These are phyloP conservation scores for Elymus sibiricus DNA, from an alignment of 176 grass and related monocot species.

Conservation along the genomic window DNA sequence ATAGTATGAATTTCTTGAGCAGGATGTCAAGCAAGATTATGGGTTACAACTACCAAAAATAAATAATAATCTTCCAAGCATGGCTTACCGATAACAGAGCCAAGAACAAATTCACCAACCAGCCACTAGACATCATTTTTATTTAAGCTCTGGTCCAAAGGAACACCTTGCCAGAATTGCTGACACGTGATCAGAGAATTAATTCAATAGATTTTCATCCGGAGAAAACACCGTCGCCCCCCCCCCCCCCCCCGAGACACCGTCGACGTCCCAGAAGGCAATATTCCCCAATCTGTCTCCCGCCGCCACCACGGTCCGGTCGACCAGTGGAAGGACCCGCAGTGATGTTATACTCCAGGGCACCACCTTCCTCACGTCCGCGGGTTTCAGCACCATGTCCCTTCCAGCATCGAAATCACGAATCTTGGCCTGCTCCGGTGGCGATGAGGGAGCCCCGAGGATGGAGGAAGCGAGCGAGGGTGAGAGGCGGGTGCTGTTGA, in stretches of 20 bases:
- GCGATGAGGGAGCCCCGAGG: background rate
- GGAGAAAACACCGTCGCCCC: conserved; percentile 19
- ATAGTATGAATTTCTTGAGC: too few relatives aligned
- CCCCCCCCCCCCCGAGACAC: conserved; percentile 5
- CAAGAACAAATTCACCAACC: background rate
- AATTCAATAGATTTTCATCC: too few relatives aligned
- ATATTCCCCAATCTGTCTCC: conserved; percentile 54
- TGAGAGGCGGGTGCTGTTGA: too few relatives aligned
- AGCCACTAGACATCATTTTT: background rate
- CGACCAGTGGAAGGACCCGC: conserved; percentile 46
- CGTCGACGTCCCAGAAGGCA: conserved; percentile 80
- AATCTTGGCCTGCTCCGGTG: background rate
- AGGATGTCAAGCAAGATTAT: too few relatives aligned
- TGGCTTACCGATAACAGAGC: too few relatives aligned
- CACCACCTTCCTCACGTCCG: conserved; percentile 47
- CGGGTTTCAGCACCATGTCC: conserved; percentile 41
- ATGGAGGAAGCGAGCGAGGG: background rate
- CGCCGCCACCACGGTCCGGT: conserved; percentile 46
- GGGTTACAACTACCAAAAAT: too few relatives aligned
- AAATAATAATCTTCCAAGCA: too few relatives aligned
- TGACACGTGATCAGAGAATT: too few relatives aligned
- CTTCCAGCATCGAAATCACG: conserved; percentile 20
- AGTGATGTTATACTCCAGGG: conserved; percentile 35
- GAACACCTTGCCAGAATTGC: conserved; percentile 35
- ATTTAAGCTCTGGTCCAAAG: conserved; percentile 43